Conservation (phyloP, 2,329 filamentous ascomycete species). For the Scedosporium minutisporum region DNA sequence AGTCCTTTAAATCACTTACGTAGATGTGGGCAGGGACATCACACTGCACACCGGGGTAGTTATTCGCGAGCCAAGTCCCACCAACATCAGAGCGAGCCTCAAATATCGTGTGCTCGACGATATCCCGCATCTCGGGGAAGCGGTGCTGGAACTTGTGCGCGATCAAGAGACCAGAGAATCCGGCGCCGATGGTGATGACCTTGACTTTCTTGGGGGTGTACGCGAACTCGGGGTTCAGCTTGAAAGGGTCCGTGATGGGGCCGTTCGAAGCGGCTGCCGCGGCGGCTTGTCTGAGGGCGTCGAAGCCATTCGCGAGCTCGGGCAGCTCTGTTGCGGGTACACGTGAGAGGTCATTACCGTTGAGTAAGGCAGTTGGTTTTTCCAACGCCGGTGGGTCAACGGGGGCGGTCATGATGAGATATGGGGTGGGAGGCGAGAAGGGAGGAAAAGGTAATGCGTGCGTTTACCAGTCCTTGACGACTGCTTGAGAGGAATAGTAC, state of each 20-base stretch:
- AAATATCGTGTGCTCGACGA: constrained; percentile 52
- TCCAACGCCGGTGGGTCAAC: constrained; percentile 3
- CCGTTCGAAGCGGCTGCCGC: constrained; percentile 3
- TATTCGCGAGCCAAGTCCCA: constrained; percentile 45
- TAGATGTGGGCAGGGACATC: constrained; percentile 64
- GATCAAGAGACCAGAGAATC: constrained; percentile 35
- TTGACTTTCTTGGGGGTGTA: constrained; percentile 20
- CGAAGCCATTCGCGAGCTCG: not conserved
- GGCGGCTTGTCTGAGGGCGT: not conserved
- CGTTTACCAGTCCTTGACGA: too few relatives aligned
- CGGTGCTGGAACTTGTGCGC: constrained; percentile 56
- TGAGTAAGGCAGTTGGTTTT: not conserved
- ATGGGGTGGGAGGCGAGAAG: not conserved
- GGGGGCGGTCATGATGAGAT: constrained; percentile 8
- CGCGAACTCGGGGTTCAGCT: constrained; percentile 15
- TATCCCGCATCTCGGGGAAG: constrained; percentile 38
- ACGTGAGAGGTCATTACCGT: not conserved
- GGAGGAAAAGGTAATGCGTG: not conserved
- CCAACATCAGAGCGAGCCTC: constrained; percentile 59
- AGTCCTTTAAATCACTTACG: constrained; percentile 1
- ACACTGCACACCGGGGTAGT: constrained; percentile 57
- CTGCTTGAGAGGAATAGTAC: not conserved
- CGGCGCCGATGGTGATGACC: constrained; percentile 27
- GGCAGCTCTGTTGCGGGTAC: constrained; percentile 6
- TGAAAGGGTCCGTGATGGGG: constrained; percentile 16